A percentile compares a stretch with the other conserved stretches of the same genome.
phyloP scores from a whole-genome alignment of 2,329 filamentous ascomycete genomes.

The Colletotrichum eleusines region DNA sequence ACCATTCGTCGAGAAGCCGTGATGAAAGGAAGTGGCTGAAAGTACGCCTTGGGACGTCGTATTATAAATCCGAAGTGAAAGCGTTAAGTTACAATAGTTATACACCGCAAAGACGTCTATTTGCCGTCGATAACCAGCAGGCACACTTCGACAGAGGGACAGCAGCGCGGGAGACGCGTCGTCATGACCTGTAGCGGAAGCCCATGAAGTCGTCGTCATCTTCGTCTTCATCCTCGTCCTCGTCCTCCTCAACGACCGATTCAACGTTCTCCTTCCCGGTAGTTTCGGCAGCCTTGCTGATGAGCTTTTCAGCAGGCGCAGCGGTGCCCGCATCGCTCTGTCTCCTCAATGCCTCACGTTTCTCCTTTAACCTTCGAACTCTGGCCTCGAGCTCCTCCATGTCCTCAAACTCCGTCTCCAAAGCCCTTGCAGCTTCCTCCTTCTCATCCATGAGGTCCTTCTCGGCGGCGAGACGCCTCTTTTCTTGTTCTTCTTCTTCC shows the following conservation, averaged over 20 bases:
- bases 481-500: slow-evolving; percentile 63
- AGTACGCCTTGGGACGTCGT: slow-evolving; percentile 11
- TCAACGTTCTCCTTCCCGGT: slow-evolving; percentile 49
- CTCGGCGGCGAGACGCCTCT: slow-evolving; percentile 67
- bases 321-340: slow-evolving; percentile 49
- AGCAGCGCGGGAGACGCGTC: not conserved
- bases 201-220: slow-evolving; percentile 70
- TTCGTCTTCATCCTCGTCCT: slow-evolving; percentile 59
- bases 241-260: slow-evolving; percentile 49
- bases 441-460: slow-evolving; percentile 72
- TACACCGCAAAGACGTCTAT: slow-evolving; percentile 30
- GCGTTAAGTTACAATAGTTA: slow-evolving; percentile 34
- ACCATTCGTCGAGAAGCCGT: not conserved
- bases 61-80: slow-evolving; percentile 35
- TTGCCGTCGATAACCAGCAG: not conserved
- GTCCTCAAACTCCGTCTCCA: slow-evolving; percentile 84
- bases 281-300: slow-evolving; percentile 37
- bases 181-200: slow-evolving; percentile 61
- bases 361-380: slow-evolving; percentile 76
- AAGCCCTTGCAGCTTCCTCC: slow-evolving; percentile 79
- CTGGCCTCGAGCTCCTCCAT: slow-evolving; percentile 84
- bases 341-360: slow-evolving; percentile 73
- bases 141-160: not conserved
- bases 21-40: not conserved
- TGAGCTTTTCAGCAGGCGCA: slow-evolving; percentile 35